Conservation (phyloP, 768 basidiomycete species). For the Gymnopilus dilepis region DNA sequence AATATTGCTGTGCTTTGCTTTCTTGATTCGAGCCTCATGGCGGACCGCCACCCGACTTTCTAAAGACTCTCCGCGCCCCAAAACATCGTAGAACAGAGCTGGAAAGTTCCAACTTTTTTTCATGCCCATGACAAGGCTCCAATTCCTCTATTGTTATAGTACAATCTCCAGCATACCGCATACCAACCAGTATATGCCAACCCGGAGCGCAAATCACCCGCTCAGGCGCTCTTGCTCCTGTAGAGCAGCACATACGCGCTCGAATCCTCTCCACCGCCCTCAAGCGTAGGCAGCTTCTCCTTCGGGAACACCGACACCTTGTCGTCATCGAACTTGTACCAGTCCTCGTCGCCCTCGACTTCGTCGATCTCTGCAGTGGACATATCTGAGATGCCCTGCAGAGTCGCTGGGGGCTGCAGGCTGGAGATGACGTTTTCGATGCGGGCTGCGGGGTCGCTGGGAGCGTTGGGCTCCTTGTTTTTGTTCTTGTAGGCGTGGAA, state of each 20-base stretch:
- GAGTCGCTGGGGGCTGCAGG: not conserved
- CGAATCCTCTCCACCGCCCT: conserved; percentile 93
- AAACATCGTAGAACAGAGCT: conserved; percentile 11
- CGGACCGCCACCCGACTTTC: conserved; percentile 22
- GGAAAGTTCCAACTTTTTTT: not conserved
- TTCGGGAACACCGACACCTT: conserved; percentile 86
- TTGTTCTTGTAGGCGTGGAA: conserved; percentile 51
- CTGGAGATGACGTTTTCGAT: not conserved
- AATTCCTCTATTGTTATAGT: not conserved
- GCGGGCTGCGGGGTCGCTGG: not conserved
- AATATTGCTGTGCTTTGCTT: conserved; percentile 45
- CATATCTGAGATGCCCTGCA: conserved; percentile 20
- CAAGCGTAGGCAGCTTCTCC: conserved; percentile 84
- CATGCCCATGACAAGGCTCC: not conserved
- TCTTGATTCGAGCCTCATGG: conserved; percentile 36
- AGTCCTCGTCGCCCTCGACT: conserved; percentile 73
- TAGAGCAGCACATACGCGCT: conserved; percentile 91
- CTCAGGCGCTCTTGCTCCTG: conserved; percentile 54
- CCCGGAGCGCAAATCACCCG: not conserved
- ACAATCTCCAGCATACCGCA: not conserved
- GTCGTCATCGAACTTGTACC: conserved; percentile 98
- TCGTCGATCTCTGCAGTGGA: conserved; percentile 43
- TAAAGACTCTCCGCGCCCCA: conserved; percentile 2
- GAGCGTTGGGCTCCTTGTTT: conserved; percentile 17
- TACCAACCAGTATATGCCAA: not conserved